phyloP scores from a whole-genome alignment of 148 eudicot species.

The Bassia scoparia region DNA sequence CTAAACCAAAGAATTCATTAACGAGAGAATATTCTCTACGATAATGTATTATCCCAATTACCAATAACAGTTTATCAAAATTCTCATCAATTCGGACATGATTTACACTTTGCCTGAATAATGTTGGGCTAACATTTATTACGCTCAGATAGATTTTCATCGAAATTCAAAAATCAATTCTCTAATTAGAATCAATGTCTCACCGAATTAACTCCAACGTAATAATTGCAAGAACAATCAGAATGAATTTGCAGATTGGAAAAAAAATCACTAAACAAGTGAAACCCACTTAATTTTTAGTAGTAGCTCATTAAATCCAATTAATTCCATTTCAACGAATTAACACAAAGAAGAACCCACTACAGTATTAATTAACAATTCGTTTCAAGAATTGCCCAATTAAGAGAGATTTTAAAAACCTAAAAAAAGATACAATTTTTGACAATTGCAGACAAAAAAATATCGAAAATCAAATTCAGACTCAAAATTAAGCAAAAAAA shows the following conservation, averaged over 20 bases:
- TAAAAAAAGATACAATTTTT: background rate
- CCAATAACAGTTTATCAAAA: background rate
- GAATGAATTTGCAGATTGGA: too few relatives aligned
- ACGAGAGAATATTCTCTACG: slow-evolving; percentile 8
- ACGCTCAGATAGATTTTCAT: background rate
- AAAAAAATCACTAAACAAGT: background rate
- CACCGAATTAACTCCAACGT: background rate
- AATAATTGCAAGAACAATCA: too few relatives aligned
- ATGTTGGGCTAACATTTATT: too few relatives aligned
- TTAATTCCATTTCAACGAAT: too few relatives aligned
- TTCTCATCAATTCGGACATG: background rate
- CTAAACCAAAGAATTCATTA: slow-evolving; percentile 10
- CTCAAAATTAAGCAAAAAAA: background rate
- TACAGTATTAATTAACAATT: too few relatives aligned
- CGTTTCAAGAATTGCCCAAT: too few relatives aligned
- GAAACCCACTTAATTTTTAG: background rate
- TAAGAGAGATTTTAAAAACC: too few relatives aligned
- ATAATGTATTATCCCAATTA: slow-evolving; percentile 4
- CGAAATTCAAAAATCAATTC: too few relatives aligned
- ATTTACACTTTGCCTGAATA: too few relatives aligned
- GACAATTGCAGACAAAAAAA: background rate
- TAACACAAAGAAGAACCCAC: too few relatives aligned
- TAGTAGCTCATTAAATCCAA: too few relatives aligned
- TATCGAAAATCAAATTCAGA: slow-evolving; percentile 1
- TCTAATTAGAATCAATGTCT: background rate